Evolutionary conservation across 1,139 yeast species (phyloP).

Genomic region (Candida sanyaensis): DNA sequence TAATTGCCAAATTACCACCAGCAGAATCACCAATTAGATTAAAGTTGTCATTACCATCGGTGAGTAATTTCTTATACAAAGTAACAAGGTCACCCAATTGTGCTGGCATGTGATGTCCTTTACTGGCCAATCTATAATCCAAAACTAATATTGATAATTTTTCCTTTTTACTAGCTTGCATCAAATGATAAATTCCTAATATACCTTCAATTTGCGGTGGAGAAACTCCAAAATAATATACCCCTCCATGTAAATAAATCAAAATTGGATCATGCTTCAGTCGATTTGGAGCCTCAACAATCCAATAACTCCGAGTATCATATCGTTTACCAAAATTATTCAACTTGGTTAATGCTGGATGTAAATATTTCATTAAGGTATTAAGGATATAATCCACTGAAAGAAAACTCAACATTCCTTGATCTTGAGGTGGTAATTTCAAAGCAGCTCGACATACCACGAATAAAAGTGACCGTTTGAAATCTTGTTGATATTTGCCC

Average conservation of each 20-base stretch:
- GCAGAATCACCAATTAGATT: conserved; percentile 44
- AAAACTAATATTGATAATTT: conserved; percentile 34
- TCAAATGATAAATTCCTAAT: conserved; percentile 28
- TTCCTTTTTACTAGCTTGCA: conserved; percentile 27
- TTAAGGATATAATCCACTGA: conserved; percentile 8
- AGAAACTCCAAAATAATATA: conserved; percentile 36
- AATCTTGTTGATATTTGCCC: conserved; percentile 2
- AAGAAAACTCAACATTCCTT: conserved; percentile 1
- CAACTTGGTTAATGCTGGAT: conserved; percentile 14
- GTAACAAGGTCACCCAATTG: conserved; percentile 37
- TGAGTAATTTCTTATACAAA: conserved; percentile 29
- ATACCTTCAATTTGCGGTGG: conserved; percentile 35
- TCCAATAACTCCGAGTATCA: conserved; percentile 38
- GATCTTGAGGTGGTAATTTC: background rate
- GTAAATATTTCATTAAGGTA: conserved; percentile 6
- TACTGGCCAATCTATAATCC: conserved; percentile 40
- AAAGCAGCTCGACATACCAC: background rate
- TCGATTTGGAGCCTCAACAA: conserved; percentile 31
- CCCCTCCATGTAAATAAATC: conserved; percentile 47
- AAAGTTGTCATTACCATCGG: conserved; percentile 30
- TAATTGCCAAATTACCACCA: conserved; percentile 40
- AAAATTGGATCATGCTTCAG: conserved; percentile 35
- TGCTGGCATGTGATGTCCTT: conserved; percentile 34
- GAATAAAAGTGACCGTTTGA: background rate
- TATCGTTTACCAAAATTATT: conserved; percentile 36